phyloP scores from a whole-genome alignment of 1,139 yeast genomes.

The Zhuliangozyma blackwelliae region DNA sequence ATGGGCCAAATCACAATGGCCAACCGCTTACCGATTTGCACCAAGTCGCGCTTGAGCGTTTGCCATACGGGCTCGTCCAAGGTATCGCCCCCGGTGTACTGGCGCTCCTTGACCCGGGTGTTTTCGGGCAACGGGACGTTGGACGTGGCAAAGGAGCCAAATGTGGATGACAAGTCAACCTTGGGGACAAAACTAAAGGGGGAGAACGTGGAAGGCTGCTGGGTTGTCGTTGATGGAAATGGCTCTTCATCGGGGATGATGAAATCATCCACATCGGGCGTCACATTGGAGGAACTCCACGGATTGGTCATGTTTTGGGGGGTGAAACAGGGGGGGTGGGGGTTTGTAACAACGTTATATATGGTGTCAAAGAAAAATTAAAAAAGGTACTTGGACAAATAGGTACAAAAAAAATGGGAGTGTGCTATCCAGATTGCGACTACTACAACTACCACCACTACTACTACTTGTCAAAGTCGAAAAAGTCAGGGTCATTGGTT shows the following conservation, averaged over 20 bases:
- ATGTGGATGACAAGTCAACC: slow-evolving; percentile 38
- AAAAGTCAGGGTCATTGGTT: slow-evolving; percentile 25
- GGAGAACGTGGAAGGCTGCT: slow-evolving; percentile 3
- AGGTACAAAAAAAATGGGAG: too few species aligned
- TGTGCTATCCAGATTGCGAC: too few species aligned
- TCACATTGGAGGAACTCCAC: slow-evolving; percentile 7
- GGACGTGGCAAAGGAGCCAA: slow-evolving; percentile 32
- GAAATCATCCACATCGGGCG: slow-evolving; percentile 21
- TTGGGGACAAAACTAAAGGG: slow-evolving; percentile 25
- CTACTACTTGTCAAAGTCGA: slow-evolving; percentile 11
- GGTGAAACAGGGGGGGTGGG: too few species aligned
- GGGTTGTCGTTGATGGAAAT: too few species aligned
- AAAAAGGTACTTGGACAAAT: too few species aligned
- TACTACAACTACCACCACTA: too few species aligned
- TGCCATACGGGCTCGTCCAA: slow-evolving; percentile 75
- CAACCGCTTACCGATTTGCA: slow-evolving; percentile 61
- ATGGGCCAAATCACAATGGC: slow-evolving; percentile 72
- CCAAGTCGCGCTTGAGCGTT: slow-evolving; percentile 65
- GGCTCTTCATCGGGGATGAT: slow-evolving; percentile 26
- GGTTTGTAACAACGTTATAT: too few species aligned
- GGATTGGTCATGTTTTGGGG: not conserved
- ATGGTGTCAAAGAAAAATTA: too few species aligned
- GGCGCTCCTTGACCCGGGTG: slow-evolving; percentile 62
- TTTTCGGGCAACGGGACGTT: slow-evolving; percentile 32
- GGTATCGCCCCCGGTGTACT: slow-evolving; percentile 80